These are phyloP conservation scores for Didymosphaeria variabile DNA, from an alignment of 2,329 filamentous ascomycete genomes.

Conservation along the genomic window DNA sequence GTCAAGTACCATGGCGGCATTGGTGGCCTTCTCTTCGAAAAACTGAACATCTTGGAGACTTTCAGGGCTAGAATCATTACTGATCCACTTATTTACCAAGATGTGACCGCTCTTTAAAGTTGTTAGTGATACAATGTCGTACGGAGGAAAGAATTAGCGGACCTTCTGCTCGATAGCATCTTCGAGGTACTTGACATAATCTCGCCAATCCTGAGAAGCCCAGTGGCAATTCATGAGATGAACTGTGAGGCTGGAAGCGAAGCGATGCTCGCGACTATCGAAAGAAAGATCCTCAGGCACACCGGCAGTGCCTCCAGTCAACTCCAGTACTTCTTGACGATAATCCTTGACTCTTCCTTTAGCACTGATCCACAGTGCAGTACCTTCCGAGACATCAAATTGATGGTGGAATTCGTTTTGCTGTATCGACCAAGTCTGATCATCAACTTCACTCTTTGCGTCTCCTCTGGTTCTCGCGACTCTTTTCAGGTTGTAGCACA, in stretches of 20 bases:
- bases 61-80: background rate
- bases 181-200: constrained; percentile 54
- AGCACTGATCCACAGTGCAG: constrained; percentile 54
- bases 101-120: background rate
- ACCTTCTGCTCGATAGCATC: constrained; percentile 41
- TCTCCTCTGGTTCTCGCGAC: constrained; percentile 28
- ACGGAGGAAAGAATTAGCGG: background rate
- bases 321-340: background rate
- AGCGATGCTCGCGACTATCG: constrained; percentile 40
- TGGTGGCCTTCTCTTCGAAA: constrained; percentile 48
- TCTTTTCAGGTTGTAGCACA: constrained; percentile 49
- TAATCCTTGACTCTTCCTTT: constrained; percentile 36
- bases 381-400: constrained; percentile 50
- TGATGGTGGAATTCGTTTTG: constrained; percentile 53
- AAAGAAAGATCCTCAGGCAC: constrained; percentile 28
- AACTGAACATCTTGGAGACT: constrained; percentile 50
- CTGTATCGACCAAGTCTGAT: constrained; percentile 47
- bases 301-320: background rate
- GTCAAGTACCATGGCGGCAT: constrained; percentile 49
- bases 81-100: background rate
- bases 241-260: constrained; percentile 48
- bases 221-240: constrained; percentile 54
- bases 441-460: background rate
- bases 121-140: background rate
- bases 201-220: constrained; percentile 55